phyloP scores from a whole-genome alignment of 2,329 filamentous ascomycete genomes.

The Rasamsonia emersonii region DNA sequence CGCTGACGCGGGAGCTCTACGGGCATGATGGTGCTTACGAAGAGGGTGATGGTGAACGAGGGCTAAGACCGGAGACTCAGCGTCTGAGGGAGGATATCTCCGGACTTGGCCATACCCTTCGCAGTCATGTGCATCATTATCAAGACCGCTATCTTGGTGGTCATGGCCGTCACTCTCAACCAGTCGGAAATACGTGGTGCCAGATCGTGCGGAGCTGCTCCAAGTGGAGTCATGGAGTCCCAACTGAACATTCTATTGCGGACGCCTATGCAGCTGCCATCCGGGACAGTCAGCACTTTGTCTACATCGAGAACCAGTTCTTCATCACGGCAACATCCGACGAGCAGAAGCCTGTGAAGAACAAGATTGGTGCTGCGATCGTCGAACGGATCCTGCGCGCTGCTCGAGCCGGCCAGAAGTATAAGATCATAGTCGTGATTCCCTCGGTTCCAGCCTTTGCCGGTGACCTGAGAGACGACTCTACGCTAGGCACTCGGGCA shows the following conservation, averaged over 20 bases:
- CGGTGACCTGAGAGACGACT: slow-evolving; percentile 76
- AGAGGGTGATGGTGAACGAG: slow-evolving; percentile 26
- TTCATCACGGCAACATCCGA: slow-evolving; percentile 93
- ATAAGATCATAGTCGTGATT: slow-evolving; percentile 81
- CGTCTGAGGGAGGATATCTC: slow-evolving; percentile 31
- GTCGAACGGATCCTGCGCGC: slow-evolving; percentile 82
- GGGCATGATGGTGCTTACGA: slow-evolving; percentile 25
- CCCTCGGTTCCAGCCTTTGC: slow-evolving; percentile 90
- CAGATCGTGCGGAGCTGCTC: slow-evolving; percentile 63
- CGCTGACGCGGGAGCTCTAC: slow-evolving; percentile 26
- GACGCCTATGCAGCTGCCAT: slow-evolving; percentile 83
- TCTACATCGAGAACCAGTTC: slow-evolving; percentile 99
- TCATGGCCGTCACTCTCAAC: slow-evolving; percentile 12
- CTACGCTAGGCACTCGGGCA: slow-evolving; percentile 74
- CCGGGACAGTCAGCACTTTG: slow-evolving; percentile 75
- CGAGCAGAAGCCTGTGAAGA: slow-evolving; percentile 74
- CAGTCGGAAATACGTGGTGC: slow-evolving; percentile 28
- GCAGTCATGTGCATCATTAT: slow-evolving; percentile 37
- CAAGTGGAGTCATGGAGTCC: slow-evolving; percentile 95
- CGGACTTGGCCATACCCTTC: slow-evolving; percentile 29
- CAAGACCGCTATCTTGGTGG: slow-evolving; percentile 26
- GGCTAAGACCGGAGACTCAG: slow-evolving; percentile 21
- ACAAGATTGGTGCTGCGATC: slow-evolving; percentile 83
- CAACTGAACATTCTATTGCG: slow-evolving; percentile 72
- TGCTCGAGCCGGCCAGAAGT: slow-evolving; percentile 73